A percentile compares a stretch with the other conserved stretches of the same genome.
Evolutionary conservation across 2,329 filamentous ascomycete species (phyloP).

Genomic region (Madurella mycetomatis): DNA sequence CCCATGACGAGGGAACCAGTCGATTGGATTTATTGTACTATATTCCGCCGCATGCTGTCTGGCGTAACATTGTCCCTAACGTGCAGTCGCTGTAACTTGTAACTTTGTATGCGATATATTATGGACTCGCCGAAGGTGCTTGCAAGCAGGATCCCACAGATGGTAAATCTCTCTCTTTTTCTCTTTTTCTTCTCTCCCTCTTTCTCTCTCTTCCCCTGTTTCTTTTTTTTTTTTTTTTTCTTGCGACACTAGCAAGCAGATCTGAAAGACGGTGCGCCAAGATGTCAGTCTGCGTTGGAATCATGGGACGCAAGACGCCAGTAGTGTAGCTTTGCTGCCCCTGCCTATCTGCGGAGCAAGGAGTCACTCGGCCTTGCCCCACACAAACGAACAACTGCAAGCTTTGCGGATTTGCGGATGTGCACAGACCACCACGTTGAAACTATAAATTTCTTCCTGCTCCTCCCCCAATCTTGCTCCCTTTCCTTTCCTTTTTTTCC

Average conservation of each 20-base stretch:
- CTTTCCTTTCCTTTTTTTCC: constrained; percentile 40
- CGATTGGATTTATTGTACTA: constrained; percentile 2
- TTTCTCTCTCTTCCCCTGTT: too few species aligned
- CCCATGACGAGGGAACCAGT: neutral
- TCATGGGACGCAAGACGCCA: too few species aligned
- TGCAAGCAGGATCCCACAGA: too few species aligned
- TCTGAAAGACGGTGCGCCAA: too few species aligned
- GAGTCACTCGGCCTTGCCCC: neutral
- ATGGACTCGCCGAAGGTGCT: too few species aligned
- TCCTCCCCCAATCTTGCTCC: constrained; percentile 9
- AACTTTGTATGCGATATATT: neutral
- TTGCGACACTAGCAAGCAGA: too few species aligned
- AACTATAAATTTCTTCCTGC: constrained; percentile 7
- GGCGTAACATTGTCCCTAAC: neutral
- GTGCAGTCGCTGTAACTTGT: constrained; percentile 1
- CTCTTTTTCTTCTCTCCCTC: too few species aligned
- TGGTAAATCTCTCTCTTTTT: too few species aligned
- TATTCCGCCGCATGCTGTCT: neutral
- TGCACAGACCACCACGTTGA: constrained; percentile 19
- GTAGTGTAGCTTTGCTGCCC: too few species aligned
- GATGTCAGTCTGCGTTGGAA: too few species aligned
- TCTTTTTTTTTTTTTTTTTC: too few species aligned
- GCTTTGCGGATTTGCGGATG: constrained; percentile 15
- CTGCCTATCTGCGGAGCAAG: too few species aligned
- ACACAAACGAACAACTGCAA: constrained; percentile 1